Conservation (phyloP, 768 basidiomycete genomes). For the Lyophyllum decastes region DNA sequence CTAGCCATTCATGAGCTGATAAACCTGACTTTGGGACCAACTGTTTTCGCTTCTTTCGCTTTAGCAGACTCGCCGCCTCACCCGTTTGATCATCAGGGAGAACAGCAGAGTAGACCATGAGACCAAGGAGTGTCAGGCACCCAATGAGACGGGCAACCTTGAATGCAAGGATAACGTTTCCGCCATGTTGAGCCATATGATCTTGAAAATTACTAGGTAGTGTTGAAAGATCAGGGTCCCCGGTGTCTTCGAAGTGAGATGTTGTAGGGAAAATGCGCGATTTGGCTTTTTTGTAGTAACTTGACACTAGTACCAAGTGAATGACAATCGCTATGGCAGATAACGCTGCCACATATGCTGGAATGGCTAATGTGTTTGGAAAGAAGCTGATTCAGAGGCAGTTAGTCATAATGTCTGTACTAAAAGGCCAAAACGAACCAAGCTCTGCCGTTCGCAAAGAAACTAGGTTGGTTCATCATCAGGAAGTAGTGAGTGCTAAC, state of each 20-base stretch:
- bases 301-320: slow-evolving; percentile 13
- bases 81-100: slow-evolving; percentile 25
- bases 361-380: slow-evolving; percentile 17
- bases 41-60: slow-evolving; percentile 30
- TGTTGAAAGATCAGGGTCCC: background rate
- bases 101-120: slow-evolving; percentile 47
- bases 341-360: slow-evolving; percentile 16
- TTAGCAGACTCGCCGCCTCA: slow-evolving; percentile 6
- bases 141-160: slow-evolving; percentile 47
- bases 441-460: background rate
- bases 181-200: slow-evolving; percentile 47
- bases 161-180: slow-evolving; percentile 45
- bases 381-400: background rate
- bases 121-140: slow-evolving; percentile 46
- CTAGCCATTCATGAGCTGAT: slow-evolving; percentile 27
- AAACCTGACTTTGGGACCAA: slow-evolving; percentile 13
- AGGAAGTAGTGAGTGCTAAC: background rate
- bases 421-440: background rate
- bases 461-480: background rate
- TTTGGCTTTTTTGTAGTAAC: background rate
- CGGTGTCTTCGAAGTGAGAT: background rate
- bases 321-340: slow-evolving; percentile 16
- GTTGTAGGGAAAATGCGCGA: slow-evolving; percentile 3
- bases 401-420: background rate
- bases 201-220: slow-evolving; percentile 31